A percentile compares a stretch with the other conserved stretches of the same genome.
Evolutionary conservation across 1,284 basidiomycete genomes (phyloP).

Genomic region (Ganoderma lucidum): DNA sequence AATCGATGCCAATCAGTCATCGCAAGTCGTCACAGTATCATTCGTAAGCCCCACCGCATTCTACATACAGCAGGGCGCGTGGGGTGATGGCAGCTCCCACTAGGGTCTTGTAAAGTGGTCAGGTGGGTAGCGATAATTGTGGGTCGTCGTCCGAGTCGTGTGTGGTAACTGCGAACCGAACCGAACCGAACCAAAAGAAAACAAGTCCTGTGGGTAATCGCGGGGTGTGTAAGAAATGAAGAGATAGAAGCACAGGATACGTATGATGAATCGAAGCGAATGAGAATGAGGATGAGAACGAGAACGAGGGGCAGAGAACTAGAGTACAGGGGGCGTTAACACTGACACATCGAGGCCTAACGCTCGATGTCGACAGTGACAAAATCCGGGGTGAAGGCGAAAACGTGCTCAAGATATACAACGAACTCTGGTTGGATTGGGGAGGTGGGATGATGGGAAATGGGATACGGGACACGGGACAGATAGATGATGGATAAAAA

Average conservation of each 20-base stretch:
- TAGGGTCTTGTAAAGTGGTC: background rate
- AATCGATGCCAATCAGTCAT: background rate
- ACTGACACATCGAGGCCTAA: constrained; percentile 31
- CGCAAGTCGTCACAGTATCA: background rate
- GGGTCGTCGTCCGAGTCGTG: no score
- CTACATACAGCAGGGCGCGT: background rate
- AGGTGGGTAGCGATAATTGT: background rate
- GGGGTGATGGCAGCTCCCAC: background rate
- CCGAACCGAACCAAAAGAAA: background rate
- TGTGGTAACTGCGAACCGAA: constrained; percentile 3
- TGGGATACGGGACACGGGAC: background rate
- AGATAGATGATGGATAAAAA: constrained; percentile 8
- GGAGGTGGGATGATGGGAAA: background rate
- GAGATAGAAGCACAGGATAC: background rate
- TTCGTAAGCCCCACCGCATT: background rate
- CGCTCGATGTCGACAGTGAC: constrained; percentile 21
- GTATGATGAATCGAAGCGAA: background rate
- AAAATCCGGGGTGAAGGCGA: background rate
- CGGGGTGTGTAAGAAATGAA: background rate
- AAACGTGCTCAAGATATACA: background rate
- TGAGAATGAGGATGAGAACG: background rate
- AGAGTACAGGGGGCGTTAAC: constrained; percentile 13
- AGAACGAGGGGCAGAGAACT: background rate
- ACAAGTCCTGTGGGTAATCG: background rate
- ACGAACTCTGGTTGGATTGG: background rate